These are phyloP conservation scores for Colletotrichum cereale DNA, from an alignment of 2,329 filamentous ascomycete genomes.

Conservation along the genomic window DNA sequence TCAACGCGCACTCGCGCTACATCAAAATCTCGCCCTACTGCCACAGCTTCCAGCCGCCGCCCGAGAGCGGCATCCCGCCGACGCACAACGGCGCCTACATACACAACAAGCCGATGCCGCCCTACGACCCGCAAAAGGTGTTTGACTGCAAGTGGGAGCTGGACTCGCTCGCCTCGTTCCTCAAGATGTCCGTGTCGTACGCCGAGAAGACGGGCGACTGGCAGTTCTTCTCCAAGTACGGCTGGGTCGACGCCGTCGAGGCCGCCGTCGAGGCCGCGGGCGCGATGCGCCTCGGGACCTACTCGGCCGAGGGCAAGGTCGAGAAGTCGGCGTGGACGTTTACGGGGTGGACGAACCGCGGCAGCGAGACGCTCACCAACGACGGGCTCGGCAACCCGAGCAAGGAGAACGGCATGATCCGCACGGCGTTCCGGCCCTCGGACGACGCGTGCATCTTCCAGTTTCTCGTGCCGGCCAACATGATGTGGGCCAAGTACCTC, in stretches of 20 bases:
- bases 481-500: constrained; percentile 80
- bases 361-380: constrained; percentile 86
- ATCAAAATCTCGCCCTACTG: constrained; percentile 81
- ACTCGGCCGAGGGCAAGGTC: constrained; percentile 70
- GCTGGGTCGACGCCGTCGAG: constrained; percentile 80
- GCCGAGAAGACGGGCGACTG: constrained; percentile 76
- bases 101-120: constrained; percentile 70
- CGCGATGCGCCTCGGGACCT: constrained; percentile 80
- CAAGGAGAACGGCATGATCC: constrained; percentile 83
- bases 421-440: constrained; percentile 88
- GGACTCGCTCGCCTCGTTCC: constrained; percentile 87
- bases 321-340: constrained; percentile 80
- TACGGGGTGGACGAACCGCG: constrained; percentile 76
- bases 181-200: constrained; percentile 85
- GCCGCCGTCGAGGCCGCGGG: constrained; percentile 77
- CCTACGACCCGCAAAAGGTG: constrained; percentile 74
- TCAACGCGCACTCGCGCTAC: constrained; percentile 79
- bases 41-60: constrained; percentile 90
- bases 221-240: constrained; percentile 75
- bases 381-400: constrained; percentile 85
- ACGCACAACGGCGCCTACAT: constrained; percentile 69
- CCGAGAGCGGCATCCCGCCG: constrained; percentile 75
- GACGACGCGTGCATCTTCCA: constrained; percentile 88
- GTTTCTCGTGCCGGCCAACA: constrained; percentile 90
- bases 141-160: constrained; percentile 95